phyloP scores from a whole-genome alignment of 345 rosid species.

The Eucalyptus virginea region DNA sequence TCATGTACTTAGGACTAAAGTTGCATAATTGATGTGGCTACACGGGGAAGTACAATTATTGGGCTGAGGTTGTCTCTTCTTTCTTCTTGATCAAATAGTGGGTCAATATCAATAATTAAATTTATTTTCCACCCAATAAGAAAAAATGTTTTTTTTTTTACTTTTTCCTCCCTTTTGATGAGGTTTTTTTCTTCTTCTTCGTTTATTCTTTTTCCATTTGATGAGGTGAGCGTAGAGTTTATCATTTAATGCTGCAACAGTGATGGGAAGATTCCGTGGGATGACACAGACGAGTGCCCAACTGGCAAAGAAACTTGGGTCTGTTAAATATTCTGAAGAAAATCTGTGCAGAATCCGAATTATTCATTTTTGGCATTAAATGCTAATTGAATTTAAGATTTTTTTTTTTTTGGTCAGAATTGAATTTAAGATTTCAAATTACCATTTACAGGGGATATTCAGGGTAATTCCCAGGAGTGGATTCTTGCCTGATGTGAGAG shows the following conservation, averaged over 20 bases:
- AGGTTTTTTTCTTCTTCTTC: not conserved
- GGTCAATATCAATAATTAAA: not conserved
- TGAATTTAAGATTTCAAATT: not conserved
- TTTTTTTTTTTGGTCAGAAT: not conserved
- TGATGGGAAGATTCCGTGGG: not conserved
- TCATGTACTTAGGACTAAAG: not conserved
- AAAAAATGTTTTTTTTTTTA: not conserved
- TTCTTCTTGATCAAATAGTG: not conserved
- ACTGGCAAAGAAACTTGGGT: not conserved
- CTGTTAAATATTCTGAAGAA: not conserved
- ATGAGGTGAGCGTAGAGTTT: not conserved
- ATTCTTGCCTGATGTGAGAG: not conserved
- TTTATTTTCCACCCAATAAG: not conserved
- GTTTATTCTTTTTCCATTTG: not conserved
- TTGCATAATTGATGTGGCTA: not conserved
- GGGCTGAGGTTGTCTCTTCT: not conserved
- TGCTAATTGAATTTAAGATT: not conserved
- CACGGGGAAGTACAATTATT: not conserved
- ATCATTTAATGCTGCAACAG: not conserved
- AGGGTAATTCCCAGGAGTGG: not conserved
- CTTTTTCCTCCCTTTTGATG: not conserved
- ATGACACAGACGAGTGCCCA: not conserved
- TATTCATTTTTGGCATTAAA: constrained; percentile 1
- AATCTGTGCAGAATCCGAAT: not conserved
- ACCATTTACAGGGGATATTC: not conserved